Evolutionary conservation across 345 rosid genomes (phyloP).

Genomic region (Rubroshorea leprosula): DNA sequence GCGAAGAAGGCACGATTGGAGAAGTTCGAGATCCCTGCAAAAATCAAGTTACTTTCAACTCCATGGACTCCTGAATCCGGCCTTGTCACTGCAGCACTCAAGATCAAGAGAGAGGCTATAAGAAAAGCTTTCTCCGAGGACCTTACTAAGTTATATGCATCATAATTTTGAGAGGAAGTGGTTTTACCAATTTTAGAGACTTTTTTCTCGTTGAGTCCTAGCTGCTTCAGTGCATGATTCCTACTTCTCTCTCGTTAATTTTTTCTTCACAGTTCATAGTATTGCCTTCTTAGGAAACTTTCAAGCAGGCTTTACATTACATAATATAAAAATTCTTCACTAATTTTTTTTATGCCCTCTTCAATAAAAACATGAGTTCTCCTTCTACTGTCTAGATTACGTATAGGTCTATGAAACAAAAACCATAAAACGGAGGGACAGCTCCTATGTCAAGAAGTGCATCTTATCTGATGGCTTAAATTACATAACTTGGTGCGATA

Average conservation of each 20-base stretch:
- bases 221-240: not conserved
- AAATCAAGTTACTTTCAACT: slow-evolving; percentile 65
- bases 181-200: slow-evolving; percentile 1
- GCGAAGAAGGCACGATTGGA: slow-evolving; percentile 66
- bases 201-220: too few relatives aligned
- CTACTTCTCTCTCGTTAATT: not conserved
- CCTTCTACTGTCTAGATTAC: too few relatives aligned
- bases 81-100: slow-evolving; percentile 85
- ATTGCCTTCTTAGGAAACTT: not conserved
- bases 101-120: slow-evolving; percentile 74
- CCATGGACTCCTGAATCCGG: slow-evolving; percentile 99
- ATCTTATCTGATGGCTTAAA: too few relatives aligned
- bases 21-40: slow-evolving; percentile 91
- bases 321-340: too few relatives aligned
- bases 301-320: not conserved
- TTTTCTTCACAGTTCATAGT: not conserved
- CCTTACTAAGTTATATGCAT: slow-evolving; percentile 59
- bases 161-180: slow-evolving; percentile 10
- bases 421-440: too few relatives aligned
- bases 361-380: too few relatives aligned
- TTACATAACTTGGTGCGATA: too few relatives aligned
- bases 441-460: too few relatives aligned
- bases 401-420: too few relatives aligned
- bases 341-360: too few relatives aligned
- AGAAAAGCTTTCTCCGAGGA: slow-evolving; percentile 71